A percentile compares a stretch with the other conserved stretches of the same genome.
Evolutionary conservation across 306 rosid species (phyloP).

Genomic region (Trifolium fragiferum): DNA sequence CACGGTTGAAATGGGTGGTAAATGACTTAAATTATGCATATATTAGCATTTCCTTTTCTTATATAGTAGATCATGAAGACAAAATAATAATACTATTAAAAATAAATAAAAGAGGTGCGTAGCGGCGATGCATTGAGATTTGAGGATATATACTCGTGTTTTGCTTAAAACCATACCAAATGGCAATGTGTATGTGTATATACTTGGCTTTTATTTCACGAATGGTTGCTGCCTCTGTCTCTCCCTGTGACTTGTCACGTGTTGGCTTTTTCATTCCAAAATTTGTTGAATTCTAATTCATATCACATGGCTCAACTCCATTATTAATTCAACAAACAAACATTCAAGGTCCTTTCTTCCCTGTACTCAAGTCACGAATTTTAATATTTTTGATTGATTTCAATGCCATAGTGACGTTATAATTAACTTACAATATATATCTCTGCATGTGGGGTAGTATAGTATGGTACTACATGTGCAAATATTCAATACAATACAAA

Average conservation of each 20-base stretch:
- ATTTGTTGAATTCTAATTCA: neutral
- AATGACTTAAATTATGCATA: too few relatives aligned
- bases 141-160: slow-evolving; percentile 2
- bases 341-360: neutral
- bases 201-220: neutral
- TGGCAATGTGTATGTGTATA: neutral
- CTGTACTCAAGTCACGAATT: neutral
- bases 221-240: neutral
- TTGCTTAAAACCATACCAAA: neutral
- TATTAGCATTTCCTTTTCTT: too few relatives aligned
- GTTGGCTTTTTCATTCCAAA: neutral
- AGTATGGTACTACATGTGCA: neutral
- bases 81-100: too few relatives aligned
- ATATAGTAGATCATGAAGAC: too few relatives aligned
- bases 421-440: neutral
- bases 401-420: slow-evolving; percentile 28
- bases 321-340: neutral
- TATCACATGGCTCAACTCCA: slow-evolving; percentile 3
- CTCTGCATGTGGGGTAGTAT: slow-evolving; percentile 26
- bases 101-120: too few relatives aligned
- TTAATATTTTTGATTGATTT: neutral
- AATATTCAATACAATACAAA: neutral
- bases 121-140: neutral
- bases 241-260: slow-evolving; percentile 18
- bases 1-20: too few relatives aligned